phyloP scores from a whole-genome alignment of 441 rosid species.

The Lepidium campestre region DNA sequence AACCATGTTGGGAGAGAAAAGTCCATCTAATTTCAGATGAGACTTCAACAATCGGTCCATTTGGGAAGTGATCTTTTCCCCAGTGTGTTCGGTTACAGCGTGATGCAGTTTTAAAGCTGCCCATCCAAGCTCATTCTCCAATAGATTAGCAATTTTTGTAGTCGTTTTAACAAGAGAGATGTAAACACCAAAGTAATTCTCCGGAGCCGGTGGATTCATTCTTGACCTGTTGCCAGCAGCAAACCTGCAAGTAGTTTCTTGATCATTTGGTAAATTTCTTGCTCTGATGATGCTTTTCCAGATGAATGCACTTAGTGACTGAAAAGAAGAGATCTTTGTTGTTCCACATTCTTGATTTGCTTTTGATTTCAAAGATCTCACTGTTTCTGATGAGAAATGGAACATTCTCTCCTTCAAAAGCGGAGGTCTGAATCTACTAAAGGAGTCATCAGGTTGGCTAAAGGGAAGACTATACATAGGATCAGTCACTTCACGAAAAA shows the following conservation, averaged over 20 bases:
- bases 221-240: conserved; percentile 45
- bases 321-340: conserved; percentile 53
- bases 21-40: conserved; percentile 16
- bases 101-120: conserved; percentile 56
- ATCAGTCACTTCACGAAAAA: conserved; percentile 38
- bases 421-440: conserved; percentile 32
- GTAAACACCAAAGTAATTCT: conserved; percentile 53
- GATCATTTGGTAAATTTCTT: conserved; percentile 27
- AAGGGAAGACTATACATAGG: conserved; percentile 43
- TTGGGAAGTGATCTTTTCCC: conserved; percentile 23
- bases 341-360: conserved; percentile 50
- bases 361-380: conserved; percentile 40
- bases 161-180: conserved; percentile 20
- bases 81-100: conserved; percentile 38
- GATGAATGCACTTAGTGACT: conserved; percentile 48
- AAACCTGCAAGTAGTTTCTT: conserved; percentile 41
- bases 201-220: conserved; percentile 37
- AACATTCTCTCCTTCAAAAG: conserved; percentile 47
- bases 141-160: conserved; percentile 35
- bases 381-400: conserved; percentile 48
- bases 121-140: conserved; percentile 51
- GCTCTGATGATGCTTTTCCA: conserved; percentile 55
- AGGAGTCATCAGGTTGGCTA: conserved; percentile 29
- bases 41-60: conserved; percentile 34
- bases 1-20: conserved; percentile 31